These are phyloP conservation scores for Acaromyces ingoldii DNA, from an alignment of 1,284 basidiomycete genomes.

Conservation along the genomic window DNA sequence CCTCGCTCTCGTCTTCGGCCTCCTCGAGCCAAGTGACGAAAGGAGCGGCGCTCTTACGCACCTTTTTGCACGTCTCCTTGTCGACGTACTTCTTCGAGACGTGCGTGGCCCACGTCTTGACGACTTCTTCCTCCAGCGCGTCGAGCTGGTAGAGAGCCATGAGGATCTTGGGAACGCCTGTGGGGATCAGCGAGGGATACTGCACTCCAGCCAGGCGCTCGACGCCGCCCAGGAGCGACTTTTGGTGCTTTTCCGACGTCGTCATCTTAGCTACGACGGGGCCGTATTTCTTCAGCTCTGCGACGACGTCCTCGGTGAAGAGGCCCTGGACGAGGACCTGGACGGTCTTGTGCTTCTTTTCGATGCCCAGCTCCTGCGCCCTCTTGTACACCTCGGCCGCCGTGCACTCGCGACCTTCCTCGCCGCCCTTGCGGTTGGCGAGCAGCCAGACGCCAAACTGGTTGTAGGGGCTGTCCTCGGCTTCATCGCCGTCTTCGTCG, in stretches of 20 bases:
- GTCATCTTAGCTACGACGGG: constrained; percentile 70
- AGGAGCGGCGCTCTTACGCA: constrained; percentile 88
- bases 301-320: constrained; percentile 71
- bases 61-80: constrained; percentile 90
- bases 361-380: constrained; percentile 84
- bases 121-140: constrained; percentile 83
- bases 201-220: constrained; percentile 47
- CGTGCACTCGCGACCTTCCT: constrained; percentile 30
- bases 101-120: constrained; percentile 91
- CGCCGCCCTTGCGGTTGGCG: constrained; percentile 63
- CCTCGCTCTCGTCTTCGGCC: constrained; percentile 46
- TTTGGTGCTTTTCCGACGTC: constrained; percentile 83
- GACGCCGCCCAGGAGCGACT: constrained; percentile 67
- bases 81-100: constrained; percentile 94
- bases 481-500: constrained; percentile 70
- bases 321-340: constrained; percentile 80
- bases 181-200: constrained; percentile 45
- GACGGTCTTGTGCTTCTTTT: constrained; percentile 90
- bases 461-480: constrained; percentile 63
- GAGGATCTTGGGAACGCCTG: constrained; percentile 76
- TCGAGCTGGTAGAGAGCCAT: constrained; percentile 94
- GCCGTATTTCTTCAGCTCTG: constrained; percentile 69
- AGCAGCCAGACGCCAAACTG: constrained; percentile 80
- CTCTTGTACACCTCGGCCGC: constrained; percentile 74
- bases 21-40: constrained; percentile 62